Conservation (phyloP, 2,329 filamentous ascomycete species). For the Tolypocladium pustulatum region DNA sequence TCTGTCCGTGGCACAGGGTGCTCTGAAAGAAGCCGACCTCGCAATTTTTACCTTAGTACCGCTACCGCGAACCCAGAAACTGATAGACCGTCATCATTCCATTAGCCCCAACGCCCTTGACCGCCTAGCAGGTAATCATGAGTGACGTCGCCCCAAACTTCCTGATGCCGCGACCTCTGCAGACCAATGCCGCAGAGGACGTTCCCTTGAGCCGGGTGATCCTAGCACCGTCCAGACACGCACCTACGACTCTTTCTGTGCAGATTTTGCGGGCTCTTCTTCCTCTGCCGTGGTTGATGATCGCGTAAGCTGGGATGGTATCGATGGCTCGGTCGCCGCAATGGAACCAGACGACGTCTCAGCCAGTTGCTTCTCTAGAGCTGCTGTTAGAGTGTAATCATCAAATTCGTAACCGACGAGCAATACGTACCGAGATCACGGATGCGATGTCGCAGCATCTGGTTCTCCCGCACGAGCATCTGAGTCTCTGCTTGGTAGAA, state of each 20-base stretch:
- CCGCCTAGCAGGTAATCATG: background rate
- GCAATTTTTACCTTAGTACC: background rate
- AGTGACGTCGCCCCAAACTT: background rate
- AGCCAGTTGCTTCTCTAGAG: slow-evolving; percentile 36
- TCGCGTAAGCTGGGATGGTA: slow-evolving; percentile 36
- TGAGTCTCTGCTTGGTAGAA: slow-evolving; percentile 79
- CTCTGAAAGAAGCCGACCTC: background rate
- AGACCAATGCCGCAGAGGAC: background rate
- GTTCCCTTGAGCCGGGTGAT: background rate
- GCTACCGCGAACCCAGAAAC: background rate
- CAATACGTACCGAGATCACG: slow-evolving; percentile 53
- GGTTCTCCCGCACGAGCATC: slow-evolving; percentile 67
- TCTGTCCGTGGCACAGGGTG: background rate
- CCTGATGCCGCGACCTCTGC: too few relatives aligned
- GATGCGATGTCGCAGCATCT: slow-evolving; percentile 69
- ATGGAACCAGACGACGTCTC: slow-evolving; percentile 25
- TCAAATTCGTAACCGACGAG: background rate
- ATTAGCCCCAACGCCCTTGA: background rate
- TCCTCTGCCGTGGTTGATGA: slow-evolving; percentile 35
- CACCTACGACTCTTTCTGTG: slow-evolving; percentile 7
- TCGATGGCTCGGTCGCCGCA: slow-evolving; percentile 32
- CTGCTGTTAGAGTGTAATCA: slow-evolving; percentile 10
- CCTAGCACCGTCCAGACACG: background rate
- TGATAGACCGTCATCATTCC: background rate
- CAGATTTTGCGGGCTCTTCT: slow-evolving; percentile 9